phyloP scores from a whole-genome alignment of 225 moss, liverwort and hornwort species.

The Bryoerythrophyllum caledonicum region DNA sequence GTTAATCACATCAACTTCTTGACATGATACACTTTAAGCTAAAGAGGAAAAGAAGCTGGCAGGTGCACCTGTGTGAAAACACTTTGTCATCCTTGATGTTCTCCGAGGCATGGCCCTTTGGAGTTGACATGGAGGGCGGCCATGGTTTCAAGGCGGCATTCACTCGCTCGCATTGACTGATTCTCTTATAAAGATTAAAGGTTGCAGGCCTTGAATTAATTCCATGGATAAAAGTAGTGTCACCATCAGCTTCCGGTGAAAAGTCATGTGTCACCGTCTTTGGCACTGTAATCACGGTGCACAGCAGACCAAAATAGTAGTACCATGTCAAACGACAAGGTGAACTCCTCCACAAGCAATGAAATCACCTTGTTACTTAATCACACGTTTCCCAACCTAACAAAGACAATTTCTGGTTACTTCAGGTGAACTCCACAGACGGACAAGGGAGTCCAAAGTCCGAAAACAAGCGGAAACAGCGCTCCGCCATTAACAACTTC shows the following conservation, averaged over 20 bases:
- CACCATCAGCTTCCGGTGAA: too few relatives aligned
- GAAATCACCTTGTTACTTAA: too few relatives aligned
- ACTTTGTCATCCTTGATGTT: neutral
- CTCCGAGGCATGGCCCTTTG: neutral
- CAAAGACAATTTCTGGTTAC: too few relatives aligned
- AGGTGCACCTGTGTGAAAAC: too few relatives aligned
- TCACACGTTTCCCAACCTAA: neutral
- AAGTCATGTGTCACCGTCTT: neutral
- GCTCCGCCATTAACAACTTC: neutral
- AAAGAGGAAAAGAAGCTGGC: neutral
- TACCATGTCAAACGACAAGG: neutral
- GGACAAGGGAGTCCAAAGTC: neutral
- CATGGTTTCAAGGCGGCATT: neutral
- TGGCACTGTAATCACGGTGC: neutral
- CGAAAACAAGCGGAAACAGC: constrained; percentile 11
- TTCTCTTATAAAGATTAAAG: neutral
- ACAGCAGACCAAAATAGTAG: too few relatives aligned
- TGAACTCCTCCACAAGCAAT: neutral
- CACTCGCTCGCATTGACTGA: neutral
- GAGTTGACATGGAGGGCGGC: neutral
- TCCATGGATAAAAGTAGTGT: too few relatives aligned
- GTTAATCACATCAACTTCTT: neutral
- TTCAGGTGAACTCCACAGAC: neutral
- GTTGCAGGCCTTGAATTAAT: too few relatives aligned
- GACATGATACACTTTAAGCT: neutral